Evolutionary conservation across 1,139 yeast genomes (phyloP).

Genomic region (Insectozyma bohioensis): DNA sequence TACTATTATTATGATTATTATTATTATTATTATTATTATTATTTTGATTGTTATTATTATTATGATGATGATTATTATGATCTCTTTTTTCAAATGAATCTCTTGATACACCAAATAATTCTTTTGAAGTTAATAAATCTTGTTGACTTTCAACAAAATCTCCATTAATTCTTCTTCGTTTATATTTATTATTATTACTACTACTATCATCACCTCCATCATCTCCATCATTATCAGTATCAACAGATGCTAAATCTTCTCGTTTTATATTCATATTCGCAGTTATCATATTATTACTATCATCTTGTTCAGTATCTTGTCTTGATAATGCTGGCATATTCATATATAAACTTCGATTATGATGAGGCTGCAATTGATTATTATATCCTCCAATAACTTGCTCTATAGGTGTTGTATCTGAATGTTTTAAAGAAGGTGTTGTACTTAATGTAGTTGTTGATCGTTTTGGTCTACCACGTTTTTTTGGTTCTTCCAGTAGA

Average conservation of each 20-base stretch:
- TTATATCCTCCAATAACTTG: slow-evolving; percentile 22
- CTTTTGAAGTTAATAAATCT: slow-evolving; percentile 41
- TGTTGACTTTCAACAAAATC: slow-evolving; percentile 17
- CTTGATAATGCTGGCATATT: slow-evolving; percentile 28
- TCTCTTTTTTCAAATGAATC: slow-evolving; percentile 39
- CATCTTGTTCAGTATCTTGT: slow-evolving; percentile 47
- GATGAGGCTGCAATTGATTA: slow-evolving; percentile 14
- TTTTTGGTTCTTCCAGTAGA: slow-evolving; percentile 37
- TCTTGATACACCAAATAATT: slow-evolving; percentile 45
- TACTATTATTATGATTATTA: slow-evolving; percentile 3
- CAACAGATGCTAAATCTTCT: slow-evolving; percentile 41
- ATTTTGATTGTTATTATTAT: too few species aligned
- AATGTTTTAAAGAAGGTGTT: slow-evolving; percentile 29
- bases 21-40: slow-evolving; percentile 15
- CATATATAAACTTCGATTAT: slow-evolving; percentile 15
- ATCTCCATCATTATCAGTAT: slow-evolving; percentile 32
- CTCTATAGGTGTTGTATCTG: slow-evolving; percentile 36
- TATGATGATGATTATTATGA: too few species aligned
- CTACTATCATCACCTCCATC: too few species aligned
- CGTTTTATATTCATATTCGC: slow-evolving; percentile 34
- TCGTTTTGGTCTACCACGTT: slow-evolving; percentile 51
- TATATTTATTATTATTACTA: slow-evolving; percentile 12
- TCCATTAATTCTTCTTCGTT: slow-evolving; percentile 5
- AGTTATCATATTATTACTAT: slow-evolving; percentile 37
- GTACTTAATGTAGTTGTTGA: slow-evolving; percentile 19